A percentile compares a stretch with the other conserved stretches of the same genome.
phyloP scores from a whole-genome alignment of 495 filamentous ascomycete genomes.

The Aspergillus egyptiacus region DNA sequence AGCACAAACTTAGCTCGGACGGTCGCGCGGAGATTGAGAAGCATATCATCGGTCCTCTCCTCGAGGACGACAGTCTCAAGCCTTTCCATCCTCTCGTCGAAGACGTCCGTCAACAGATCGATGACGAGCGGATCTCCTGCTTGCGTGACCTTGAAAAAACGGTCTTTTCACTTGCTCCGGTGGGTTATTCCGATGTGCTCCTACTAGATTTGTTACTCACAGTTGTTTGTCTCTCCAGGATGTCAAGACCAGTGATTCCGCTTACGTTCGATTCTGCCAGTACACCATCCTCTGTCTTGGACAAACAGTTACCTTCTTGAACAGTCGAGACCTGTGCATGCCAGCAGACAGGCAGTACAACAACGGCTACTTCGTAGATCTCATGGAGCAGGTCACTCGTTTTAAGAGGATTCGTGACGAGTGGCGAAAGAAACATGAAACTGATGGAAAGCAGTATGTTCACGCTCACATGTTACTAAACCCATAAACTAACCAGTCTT shows the following conservation, averaged over 20 bases:
- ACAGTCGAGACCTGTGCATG: constrained; percentile 72
- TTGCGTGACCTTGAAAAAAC: constrained; percentile 88
- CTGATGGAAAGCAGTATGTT: constrained; percentile 20
- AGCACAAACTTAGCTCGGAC: constrained; percentile 42
- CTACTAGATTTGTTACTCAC: constrained; percentile 24
- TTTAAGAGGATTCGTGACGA: constrained; percentile 60
- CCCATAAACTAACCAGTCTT: constrained; percentile 1
- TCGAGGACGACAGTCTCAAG: constrained; percentile 52
- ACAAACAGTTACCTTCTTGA: constrained; percentile 70
- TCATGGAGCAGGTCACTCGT: constrained; percentile 75
- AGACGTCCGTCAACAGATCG: constrained; percentile 69
- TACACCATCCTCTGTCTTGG: constrained; percentile 80
- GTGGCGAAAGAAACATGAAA: constrained; percentile 33
- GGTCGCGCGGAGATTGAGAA: constrained; percentile 53
- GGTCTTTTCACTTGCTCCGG: constrained; percentile 76
- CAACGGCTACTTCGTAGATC: constrained; percentile 90
- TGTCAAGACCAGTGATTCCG: constrained; percentile 62
- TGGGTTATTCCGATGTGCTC: constrained; percentile 54
- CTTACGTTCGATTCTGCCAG: constrained; percentile 77
- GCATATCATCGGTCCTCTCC: constrained; percentile 51
- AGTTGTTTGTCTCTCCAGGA: constrained; percentile 48
- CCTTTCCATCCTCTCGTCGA: constrained; percentile 73
- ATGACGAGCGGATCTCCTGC: constrained; percentile 72
- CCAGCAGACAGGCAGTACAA: constrained; percentile 81
- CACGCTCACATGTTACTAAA: background rate